Conservation (phyloP, 208 protist species). For the Tritrichomonas musculus region DNA sequence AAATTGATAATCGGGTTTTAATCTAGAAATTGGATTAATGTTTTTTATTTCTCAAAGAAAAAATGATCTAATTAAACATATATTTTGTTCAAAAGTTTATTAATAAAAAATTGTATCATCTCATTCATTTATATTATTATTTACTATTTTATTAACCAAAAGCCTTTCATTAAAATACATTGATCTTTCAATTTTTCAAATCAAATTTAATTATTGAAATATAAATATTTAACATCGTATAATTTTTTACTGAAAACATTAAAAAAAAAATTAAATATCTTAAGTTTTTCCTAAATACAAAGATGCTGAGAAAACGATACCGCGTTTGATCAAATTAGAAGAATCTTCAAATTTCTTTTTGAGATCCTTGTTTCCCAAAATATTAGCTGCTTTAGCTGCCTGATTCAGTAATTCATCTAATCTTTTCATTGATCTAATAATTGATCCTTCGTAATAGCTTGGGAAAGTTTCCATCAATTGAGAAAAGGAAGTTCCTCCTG, state of each 20-base stretch:
- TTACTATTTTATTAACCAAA: neutral
- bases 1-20: no score
- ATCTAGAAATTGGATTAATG: neutral
- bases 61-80: neutral
- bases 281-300: constrained; percentile 64
- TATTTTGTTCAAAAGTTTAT: neutral
- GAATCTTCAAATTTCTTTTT: constrained; percentile 64
- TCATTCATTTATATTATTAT: neutral
- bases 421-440: neutral
- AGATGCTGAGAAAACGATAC: constrained; percentile 96
- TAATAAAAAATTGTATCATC: neutral
- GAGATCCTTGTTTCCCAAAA: constrained; percentile 92
- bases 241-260: neutral
- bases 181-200: neutral
- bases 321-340: constrained; percentile 86
- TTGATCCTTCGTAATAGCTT: neutral
- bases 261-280: neutral
- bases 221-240: neutral
- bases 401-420: constrained; percentile 82
- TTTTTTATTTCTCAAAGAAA: neutral
- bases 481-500: neutral
- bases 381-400: constrained; percentile 71
- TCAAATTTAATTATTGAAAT: neutral
- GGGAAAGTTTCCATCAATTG: neutral
- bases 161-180: neutral